Base-by-base conservation (phyloP, 768 basidiomycete species). In the Trametes punicea region DNA sequence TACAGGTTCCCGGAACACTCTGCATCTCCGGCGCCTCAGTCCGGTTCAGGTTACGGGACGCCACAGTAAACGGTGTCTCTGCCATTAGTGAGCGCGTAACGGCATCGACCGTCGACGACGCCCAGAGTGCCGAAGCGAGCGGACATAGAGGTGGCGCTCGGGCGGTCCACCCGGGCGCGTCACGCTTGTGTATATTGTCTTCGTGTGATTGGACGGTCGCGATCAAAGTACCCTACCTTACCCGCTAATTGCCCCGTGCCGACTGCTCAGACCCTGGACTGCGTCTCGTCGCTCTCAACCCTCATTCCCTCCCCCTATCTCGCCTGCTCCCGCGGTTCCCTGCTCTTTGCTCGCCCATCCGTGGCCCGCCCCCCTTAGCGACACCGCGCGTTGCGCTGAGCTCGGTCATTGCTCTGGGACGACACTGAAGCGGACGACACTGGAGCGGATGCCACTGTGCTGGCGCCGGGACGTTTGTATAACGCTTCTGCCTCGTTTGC, bases 21-120 rank as follows among this genome's bases (percentile, higher is more conserved):
- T 18, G 68, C 65, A 40, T 69, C 70, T 42, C 67, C 65, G 42
- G 67, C 64, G 51, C 69, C 65, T 31, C 62, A 62, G 50, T 66
- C 69, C 27, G 70, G 70, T 2, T 68, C 69, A 29, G 69, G 70
- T 18, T 71, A 69, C 63, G 68, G 63, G 25, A 70, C 69, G 51
- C 68, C 68, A 60, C 70, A 71, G 59, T 70, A 60, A 55, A 16
- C 16, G n/a, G 26, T 41, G 4, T 33, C 44, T 46, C 31, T 11
- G 27, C 41, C n/a, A 29, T 25, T 39, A 46, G 50, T 11, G 39
- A 10, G 51, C 26, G 7, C n/a, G 13, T n/a, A 29, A 33, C 30
- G 25, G 44, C 46, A 18, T 16, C 30, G 29, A 23, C 18, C 46
- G 30, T 46, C 38, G 51, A 9, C 40, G 45, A 21, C 38, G 25